Evolutionary conservation across 225 moss, liverwort and hornwort species (phyloP), one percentile per base, ranked within the genome.

Genomic region (Pseudoscleropodium purum): DNA sequence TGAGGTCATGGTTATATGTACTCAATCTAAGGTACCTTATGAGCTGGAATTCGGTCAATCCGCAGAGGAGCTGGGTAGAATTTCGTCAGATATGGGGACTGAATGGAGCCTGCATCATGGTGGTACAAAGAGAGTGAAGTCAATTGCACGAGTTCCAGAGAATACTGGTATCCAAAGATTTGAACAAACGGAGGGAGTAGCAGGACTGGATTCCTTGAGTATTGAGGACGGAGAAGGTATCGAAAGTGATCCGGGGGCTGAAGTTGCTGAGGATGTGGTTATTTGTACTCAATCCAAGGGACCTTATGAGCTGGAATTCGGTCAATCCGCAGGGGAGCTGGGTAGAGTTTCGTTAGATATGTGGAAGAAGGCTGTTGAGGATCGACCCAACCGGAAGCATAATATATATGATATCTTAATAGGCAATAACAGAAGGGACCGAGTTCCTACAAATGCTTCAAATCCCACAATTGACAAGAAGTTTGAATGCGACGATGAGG

Each of bases 351-450:
- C 77, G 75, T 66, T 33, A 63, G 85, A 87, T 78, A 34, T 37
- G 79, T 89, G 80, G 56, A 86, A 85, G 61, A 81, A 70, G 68
- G 34, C 68, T 69, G 52, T 34, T 60, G 94, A 90, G 59, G 75
- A 85, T 88, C 91, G 59, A 82, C 85, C 83, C 34, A 64, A 86
- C 49, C 91, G 83, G 43, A 91, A 89, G 91, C 85, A 74, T 36
- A 95, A 95, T 80, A 95, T 95, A 90, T 95, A 93, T 90, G 93
- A 93, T 65, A 91, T 95, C 88, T 87, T 95, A 59, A 63, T 93
- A 87, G 89, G 94, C 54, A 91, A 92, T 59, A 88, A 82, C 26
- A 88, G 91, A 87, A 84, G 37, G 82, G 70, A 85, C 68, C 91
- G 81, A 79, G 87, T 82, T 89, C 56, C 65, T 43, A 33, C 54